phyloP scores from a whole-genome alignment of 768 basidiomycete species.

The Phaeotremella skinneri region DNA sequence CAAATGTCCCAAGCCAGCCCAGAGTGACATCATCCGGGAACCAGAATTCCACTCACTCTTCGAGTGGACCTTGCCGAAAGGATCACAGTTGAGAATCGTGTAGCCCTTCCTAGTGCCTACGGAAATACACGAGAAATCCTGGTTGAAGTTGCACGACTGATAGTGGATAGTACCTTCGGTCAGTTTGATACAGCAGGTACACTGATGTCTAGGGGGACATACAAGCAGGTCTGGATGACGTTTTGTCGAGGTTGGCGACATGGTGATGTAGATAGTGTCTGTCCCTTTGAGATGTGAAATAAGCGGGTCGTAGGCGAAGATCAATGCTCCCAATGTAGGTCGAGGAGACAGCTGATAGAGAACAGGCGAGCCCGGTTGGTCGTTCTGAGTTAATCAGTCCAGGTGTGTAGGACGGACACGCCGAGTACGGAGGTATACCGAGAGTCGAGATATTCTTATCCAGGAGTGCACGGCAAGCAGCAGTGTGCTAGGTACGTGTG shows the following conservation, averaged over 20 bases:
- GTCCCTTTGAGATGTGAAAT: conserved; percentile 9
- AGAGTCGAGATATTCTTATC: no score
- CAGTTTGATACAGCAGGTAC: no score
- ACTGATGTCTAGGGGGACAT: conserved; percentile 15
- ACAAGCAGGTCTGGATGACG: conserved; percentile 51
- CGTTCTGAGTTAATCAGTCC: no score
- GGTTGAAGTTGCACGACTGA: conserved; percentile 76
- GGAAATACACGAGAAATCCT: conserved; percentile 95
- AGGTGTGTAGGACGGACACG: no score
- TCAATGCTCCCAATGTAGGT: no score
- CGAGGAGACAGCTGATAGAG: no score
- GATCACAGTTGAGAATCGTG: conserved; percentile 96
- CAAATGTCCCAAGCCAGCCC: background rate
- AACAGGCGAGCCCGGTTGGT: no score
- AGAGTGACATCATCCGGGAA: background rate
- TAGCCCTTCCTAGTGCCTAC: conserved; percentile 95
- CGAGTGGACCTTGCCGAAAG: conserved; percentile 92
- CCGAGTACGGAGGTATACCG: no score
- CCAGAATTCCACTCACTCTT: conserved; percentile 65
- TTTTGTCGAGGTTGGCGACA: conserved; percentile 39
- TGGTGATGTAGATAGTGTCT: conserved; percentile 8
- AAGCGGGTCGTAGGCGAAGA: no score
- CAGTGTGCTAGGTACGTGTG: no score
- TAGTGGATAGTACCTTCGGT: background rate
- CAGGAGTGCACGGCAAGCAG: no score